These are phyloP conservation scores for Fraxinus angustifolia DNA, from an alignment of 305 asterid species.

Conservation along the genomic window DNA sequence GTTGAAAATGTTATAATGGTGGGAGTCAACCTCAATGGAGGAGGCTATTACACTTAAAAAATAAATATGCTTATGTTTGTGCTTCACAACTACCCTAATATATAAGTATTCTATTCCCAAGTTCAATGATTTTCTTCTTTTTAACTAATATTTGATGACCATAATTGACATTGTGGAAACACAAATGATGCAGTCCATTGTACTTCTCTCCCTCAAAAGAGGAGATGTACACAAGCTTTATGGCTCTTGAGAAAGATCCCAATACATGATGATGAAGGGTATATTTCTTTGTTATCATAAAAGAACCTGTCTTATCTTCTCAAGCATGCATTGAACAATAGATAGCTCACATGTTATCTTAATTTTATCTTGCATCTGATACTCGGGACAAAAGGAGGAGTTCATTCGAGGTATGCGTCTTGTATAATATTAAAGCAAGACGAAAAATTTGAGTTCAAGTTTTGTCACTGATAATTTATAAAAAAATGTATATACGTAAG, in stretches of 20 bases:
- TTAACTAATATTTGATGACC: neutral
- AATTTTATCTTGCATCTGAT: too few species aligned
- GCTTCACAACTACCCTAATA: neutral
- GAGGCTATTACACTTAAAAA: neutral
- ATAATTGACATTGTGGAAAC: neutral
- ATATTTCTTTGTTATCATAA: neutral
- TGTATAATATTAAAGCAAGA: neutral
- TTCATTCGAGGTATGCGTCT: too few species aligned
- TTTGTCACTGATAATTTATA: neutral
- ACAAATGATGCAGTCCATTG: neutral
- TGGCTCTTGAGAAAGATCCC: neutral
- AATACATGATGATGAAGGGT: neutral
- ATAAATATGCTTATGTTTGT: neutral
- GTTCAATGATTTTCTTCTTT: neutral
- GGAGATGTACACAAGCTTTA: neutral
- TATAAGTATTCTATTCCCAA: neutral
- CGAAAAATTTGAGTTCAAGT: neutral
- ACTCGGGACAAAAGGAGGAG: too few species aligned
- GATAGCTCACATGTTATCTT: neutral
- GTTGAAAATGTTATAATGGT: neutral
- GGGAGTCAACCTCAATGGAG: neutral
- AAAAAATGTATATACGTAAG: neutral
- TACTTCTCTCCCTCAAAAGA: neutral
- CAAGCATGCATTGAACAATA: neutral
- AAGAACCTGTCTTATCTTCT: neutral